Conservation (phyloP, 306 rosid genomes). For the Hippophae rhamnoides region DNA sequence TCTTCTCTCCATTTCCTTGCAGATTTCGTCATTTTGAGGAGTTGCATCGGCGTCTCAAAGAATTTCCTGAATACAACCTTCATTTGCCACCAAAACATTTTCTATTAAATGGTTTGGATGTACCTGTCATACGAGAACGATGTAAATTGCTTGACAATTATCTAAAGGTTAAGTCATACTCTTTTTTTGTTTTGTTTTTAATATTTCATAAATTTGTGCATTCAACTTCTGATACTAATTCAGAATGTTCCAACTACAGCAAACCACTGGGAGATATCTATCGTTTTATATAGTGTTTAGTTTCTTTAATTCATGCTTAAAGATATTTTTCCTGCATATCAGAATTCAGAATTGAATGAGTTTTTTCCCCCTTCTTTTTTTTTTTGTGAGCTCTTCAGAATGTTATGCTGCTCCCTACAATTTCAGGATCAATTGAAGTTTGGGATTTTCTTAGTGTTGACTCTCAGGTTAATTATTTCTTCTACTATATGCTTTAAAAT, state of each 20-base stretch:
- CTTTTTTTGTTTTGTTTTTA: too few species aligned
- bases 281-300: conserved; percentile 4
- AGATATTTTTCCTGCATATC: conserved; percentile 1
- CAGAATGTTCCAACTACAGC: conserved; percentile 11
- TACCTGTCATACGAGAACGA: conserved; percentile 75
- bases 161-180: conserved; percentile 53
- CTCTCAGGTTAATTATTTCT: conserved; percentile 66
- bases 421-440: conserved; percentile 96
- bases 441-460: conserved; percentile 99
- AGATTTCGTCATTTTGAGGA: conserved; percentile 99
- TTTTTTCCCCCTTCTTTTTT: neutral
- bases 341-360: conserved; percentile 20
- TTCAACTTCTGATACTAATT: neutral
- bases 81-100: conserved; percentile 98
- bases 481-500: conserved; percentile 11
- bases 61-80: conserved; percentile 81
- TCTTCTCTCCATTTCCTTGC: conserved; percentile 5
- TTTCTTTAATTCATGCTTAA: conserved; percentile 16
- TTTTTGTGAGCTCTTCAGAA: conserved; percentile 41
- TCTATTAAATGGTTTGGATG: conserved; percentile 84
- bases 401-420: conserved; percentile 83
- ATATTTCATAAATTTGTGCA: neutral
- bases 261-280: conserved; percentile 17
- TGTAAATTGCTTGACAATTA: conserved; percentile 73
- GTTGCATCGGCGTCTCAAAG: conserved; percentile 87